Percentiles rank a stretch among this genome's conserved stretches.
Evolutionary conservation across 768 basidiomycete species (phyloP).

Genomic region (Amanita rimosa): DNA sequence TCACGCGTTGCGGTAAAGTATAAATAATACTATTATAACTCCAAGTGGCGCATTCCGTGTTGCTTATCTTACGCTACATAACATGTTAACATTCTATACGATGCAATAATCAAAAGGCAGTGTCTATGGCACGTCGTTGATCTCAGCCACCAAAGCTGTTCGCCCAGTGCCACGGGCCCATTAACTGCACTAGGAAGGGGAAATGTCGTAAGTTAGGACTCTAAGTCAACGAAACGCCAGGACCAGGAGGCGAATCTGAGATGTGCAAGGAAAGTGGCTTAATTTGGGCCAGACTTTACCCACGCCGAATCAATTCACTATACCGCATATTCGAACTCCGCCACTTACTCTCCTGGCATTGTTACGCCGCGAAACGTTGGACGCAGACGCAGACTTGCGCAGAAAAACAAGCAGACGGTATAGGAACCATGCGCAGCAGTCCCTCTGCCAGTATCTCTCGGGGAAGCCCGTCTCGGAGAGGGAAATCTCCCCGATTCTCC

Average conservation of each 20-base stretch:
- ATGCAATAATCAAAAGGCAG: not conserved
- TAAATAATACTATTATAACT: too few relatives aligned
- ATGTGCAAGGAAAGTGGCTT: constrained; percentile 3
- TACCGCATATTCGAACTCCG: constrained; percentile 35
- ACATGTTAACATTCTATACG: too few relatives aligned
- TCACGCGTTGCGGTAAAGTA: not conserved
- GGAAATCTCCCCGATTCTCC: constrained; percentile 47
- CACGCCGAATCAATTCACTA: constrained; percentile 35
- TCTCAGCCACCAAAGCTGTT: not conserved
- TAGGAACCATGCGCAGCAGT: constrained; percentile 32
- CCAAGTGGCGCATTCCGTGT: not conserved
- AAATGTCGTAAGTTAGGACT: too few relatives aligned
- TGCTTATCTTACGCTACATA: not conserved
- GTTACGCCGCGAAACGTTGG: constrained; percentile 29
- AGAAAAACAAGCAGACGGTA: constrained; percentile 23
- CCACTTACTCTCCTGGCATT: constrained; percentile 28
- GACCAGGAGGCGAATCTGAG: not conserved
- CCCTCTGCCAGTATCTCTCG: constrained; percentile 37
- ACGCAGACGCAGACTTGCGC: constrained; percentile 20
- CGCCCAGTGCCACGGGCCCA: not conserved
- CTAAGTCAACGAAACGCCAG: not conserved
- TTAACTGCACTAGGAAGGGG: too few relatives aligned
- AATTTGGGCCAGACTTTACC: constrained; percentile 20
- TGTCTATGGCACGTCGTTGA: not conserved
- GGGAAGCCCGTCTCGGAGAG: constrained; percentile 51